Conservation (phyloP, 345 rosid species). For the Citrus cavaleriei region DNA sequence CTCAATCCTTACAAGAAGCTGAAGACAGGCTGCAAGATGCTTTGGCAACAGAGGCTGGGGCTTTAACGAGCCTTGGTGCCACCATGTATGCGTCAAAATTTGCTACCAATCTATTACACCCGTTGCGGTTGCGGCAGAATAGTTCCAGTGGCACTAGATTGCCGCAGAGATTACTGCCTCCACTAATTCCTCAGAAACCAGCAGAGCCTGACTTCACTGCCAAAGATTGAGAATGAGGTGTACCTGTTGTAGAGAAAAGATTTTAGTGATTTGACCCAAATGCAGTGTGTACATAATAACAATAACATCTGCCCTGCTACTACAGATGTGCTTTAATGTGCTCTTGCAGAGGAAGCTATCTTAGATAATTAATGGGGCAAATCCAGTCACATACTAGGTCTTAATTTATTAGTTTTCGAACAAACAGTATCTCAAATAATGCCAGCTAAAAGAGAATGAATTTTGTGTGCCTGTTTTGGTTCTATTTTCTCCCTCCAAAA, state of each 20-base stretch:
- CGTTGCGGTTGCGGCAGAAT: conserved; percentile 26
- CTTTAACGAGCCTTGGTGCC: conserved; percentile 42
- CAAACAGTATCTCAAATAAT: too few species aligned
- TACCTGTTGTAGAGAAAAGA: not conserved
- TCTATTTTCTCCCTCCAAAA: too few species aligned
- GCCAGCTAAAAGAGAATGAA: too few species aligned
- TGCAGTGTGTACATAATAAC: too few species aligned
- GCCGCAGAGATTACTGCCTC: conserved; percentile 36
- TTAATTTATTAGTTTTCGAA: too few species aligned
- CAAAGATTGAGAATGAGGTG: not conserved
- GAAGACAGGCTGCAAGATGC: conserved; percentile 45
- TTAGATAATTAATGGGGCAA: too few species aligned
- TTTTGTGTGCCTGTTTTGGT: too few species aligned
- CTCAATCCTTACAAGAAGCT: conserved; percentile 37
- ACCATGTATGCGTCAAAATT: conserved; percentile 56
- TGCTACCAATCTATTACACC: conserved; percentile 51
- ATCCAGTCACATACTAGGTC: too few species aligned
- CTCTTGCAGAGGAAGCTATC: too few species aligned
- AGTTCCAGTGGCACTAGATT: conserved; percentile 16
- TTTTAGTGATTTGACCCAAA: not conserved
- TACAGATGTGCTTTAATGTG: too few species aligned
- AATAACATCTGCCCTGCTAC: too few species aligned
- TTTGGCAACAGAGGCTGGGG: conserved; percentile 24
- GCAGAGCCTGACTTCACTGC: conserved; percentile 64
- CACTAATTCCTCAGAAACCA: conserved; percentile 66